Evolutionary conservation across 2,329 filamentous ascomycete species (phyloP).

Genomic region (Herpotrichia juniperi): DNA sequence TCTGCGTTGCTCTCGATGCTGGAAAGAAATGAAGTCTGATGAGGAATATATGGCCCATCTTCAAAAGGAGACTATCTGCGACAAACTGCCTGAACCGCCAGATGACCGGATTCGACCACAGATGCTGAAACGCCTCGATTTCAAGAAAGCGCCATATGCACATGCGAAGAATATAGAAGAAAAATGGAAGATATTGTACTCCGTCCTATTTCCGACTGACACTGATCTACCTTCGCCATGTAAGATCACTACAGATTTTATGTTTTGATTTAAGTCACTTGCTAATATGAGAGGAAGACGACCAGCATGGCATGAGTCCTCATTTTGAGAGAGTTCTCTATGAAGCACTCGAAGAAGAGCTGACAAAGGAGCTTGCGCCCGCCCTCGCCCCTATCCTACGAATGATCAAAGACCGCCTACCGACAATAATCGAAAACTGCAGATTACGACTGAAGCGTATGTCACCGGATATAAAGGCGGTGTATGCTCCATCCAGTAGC

Average conservation of each 20-base stretch:
- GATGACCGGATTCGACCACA: slow-evolving; percentile 15
- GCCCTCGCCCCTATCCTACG: slow-evolving; percentile 9
- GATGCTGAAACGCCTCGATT: slow-evolving; percentile 9
- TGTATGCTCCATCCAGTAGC: neutral
- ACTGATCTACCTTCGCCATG: slow-evolving; percentile 16
- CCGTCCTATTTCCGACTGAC: slow-evolving; percentile 14
- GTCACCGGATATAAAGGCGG: neutral
- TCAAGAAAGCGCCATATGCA: slow-evolving; percentile 18
- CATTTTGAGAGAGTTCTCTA: slow-evolving; percentile 10
- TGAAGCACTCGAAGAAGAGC: slow-evolving; percentile 17
- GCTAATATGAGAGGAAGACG: slow-evolving; percentile 1
- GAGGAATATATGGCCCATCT: slow-evolving; percentile 9
- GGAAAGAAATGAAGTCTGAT: slow-evolving; percentile 10
- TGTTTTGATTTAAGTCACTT: neutral
- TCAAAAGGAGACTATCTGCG: slow-evolving; percentile 4
- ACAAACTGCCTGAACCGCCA: slow-evolving; percentile 7
- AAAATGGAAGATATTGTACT: slow-evolving; percentile 20
- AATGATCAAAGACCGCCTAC: slow-evolving; percentile 14
- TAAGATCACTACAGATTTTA: neutral
- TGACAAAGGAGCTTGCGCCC: slow-evolving; percentile 13
- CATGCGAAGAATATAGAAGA: slow-evolving; percentile 14
- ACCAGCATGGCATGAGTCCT: slow-evolving; percentile 13
- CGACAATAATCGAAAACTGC: slow-evolving; percentile 14
- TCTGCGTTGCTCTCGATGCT: slow-evolving; percentile 15
- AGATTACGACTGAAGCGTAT: slow-evolving; percentile 3